Evolutionary conservation across 768 basidiomycete species (phyloP).

Genomic region (Suillus ampliporus): DNA sequence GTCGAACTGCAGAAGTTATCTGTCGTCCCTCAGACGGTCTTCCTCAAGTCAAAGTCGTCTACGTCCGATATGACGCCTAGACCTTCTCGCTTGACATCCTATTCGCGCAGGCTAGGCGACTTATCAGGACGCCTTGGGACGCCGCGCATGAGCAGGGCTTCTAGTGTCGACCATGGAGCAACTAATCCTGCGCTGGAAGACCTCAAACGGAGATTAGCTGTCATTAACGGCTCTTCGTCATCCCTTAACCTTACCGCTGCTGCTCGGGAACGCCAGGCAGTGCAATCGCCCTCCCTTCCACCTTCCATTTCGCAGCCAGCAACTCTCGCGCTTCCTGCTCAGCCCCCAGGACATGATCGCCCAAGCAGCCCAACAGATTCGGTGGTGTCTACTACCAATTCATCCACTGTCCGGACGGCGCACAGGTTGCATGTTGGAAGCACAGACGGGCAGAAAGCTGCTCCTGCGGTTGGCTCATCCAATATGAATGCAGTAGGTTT

Average conservation of each 20-base stretch:
- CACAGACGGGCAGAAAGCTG: conserved; percentile 82
- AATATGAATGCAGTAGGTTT: conserved; percentile 83
- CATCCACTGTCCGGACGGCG: conserved; percentile 58
- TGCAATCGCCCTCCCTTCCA: conserved; percentile 24
- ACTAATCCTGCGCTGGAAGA: conserved; percentile 76
- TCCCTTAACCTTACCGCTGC: conserved; percentile 56
- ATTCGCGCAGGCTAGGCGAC: conserved; percentile 49
- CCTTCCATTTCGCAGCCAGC: conserved; percentile 21
- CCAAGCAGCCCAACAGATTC: conserved; percentile 87
- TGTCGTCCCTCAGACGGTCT: conserved; percentile 90
- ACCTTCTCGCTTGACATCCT: conserved; percentile 44
- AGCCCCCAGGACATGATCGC: conserved; percentile 47
- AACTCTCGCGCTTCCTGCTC: conserved; percentile 31
- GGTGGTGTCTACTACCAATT: conserved; percentile 72
- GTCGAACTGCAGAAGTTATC: conserved; percentile 87
- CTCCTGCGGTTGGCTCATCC: conserved; percentile 88
- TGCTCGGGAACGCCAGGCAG: conserved; percentile 52
- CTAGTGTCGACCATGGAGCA: conserved; percentile 52
- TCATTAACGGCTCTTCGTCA: conserved; percentile 73
- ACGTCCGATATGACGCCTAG: conserved; percentile 43
- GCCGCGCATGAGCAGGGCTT: conserved; percentile 50
- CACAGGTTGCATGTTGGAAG: conserved; percentile 74
- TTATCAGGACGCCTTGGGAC: conserved; percentile 55
- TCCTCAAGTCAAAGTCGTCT: conserved; percentile 62
- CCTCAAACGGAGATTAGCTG: conserved; percentile 73